These are phyloP conservation scores for Nannochloropsis gaditana DNA, from an alignment of 108 stramenopile species.

Conservation along the genomic window DNA sequence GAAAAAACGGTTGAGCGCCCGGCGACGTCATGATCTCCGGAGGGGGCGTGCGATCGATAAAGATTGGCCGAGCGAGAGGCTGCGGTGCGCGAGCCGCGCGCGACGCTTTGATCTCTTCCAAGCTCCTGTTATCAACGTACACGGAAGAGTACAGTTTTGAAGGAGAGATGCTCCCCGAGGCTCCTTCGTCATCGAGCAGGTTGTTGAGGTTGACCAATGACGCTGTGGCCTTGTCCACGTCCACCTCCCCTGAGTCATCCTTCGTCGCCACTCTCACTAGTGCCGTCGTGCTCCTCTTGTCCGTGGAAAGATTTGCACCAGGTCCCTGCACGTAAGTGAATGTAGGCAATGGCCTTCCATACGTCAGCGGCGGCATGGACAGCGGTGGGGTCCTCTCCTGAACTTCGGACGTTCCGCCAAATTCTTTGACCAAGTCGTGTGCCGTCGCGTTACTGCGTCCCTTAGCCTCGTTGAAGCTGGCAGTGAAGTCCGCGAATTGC, in stretches of 20 bases:
- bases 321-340: neutral
- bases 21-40: neutral
- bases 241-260: neutral
- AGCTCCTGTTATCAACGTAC: neutral
- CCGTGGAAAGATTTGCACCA: neutral
- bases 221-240: neutral
- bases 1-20: neutral
- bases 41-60: constrained; percentile 8
- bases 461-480: constrained; percentile 10
- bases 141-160: constrained; percentile 3
- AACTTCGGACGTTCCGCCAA: neutral
- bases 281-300: neutral
- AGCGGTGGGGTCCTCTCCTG: neutral
- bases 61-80: neutral
- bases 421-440: neutral
- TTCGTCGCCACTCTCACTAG: neutral
- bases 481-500: neutral
- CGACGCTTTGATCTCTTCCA: neutral
- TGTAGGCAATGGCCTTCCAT: neutral
- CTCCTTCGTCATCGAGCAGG: neutral
- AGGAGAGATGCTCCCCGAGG: neutral
- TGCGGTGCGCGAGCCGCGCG: neutral
- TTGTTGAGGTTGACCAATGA: neutral
- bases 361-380: neutral
- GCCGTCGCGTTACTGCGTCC: neutral